Evolutionary conservation across 495 filamentous ascomycete species (phyloP), one percentile per base, ranked within the genome.

Genomic region (Tuber umbilicatum): DNA sequence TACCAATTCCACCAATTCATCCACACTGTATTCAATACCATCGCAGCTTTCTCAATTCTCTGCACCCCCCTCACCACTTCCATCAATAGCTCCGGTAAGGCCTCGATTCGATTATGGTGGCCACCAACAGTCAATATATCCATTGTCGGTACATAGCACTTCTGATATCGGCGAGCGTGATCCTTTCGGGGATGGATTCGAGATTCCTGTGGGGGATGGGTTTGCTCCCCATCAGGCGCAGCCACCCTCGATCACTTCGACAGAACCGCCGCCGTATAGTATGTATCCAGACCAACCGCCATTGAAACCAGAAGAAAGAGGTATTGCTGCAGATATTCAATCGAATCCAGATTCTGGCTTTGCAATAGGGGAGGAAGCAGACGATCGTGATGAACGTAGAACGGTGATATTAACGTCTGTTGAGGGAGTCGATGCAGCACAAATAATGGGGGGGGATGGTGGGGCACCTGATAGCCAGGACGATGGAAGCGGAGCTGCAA

Each of bases 201-300:
- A 70, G 72, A 72, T 81, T 14, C 79, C 79, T 43, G 80, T 81
- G 14, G 74, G 69, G 19, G 80, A 81, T 70, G 80, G 80, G 19
- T 81, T 81, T 43, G 76, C 76, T 6, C 80, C 79, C 14, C 79
- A 79, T 38, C 50, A 70, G n/a, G 72, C 69, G 5, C 73, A 72
- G 38, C 68, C 70, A 2, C 78, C 72, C 42, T 73, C 77, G 31
- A 68, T 74, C 2, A 72, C 79, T 31, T 72, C 72, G 35, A 41
- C 76, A 39, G 79, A 77, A 73, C 80, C 80, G 38, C 80, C 80
- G 23, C 80, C 80, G 70, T 81, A 81, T 35, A 81, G 76, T 39
- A 69, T 73, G 67, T 81, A 81, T 67, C 76, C 80, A 31, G 76
- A 76, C 1, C 73, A 37, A 31, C 71, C 69, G 31, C 27, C 71